Evolutionary conservation across 352 stramenopile genomes (phyloP).

Genomic region (Phytopythium kandeliae): DNA sequence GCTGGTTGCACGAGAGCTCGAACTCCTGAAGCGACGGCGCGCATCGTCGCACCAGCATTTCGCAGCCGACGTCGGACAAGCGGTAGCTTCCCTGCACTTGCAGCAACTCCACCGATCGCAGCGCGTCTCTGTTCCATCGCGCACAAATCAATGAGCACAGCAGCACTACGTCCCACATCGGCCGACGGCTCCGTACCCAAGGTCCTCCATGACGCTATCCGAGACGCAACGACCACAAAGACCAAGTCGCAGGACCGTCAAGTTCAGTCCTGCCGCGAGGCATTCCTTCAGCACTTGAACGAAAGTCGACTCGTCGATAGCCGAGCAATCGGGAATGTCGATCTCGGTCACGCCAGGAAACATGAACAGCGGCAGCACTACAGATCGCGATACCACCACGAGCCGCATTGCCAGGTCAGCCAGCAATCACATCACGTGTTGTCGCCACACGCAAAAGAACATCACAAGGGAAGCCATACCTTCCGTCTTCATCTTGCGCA

Average conservation of each 20-base stretch:
- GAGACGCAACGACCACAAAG: slow-evolving; percentile 73
- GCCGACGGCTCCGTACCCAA: slow-evolving; percentile 35
- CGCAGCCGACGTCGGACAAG: slow-evolving; percentile 56
- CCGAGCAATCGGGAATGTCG: slow-evolving; percentile 78
- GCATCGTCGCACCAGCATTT: slow-evolving; percentile 60
- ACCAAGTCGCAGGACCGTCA: slow-evolving; percentile 58
- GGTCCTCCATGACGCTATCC: slow-evolving; percentile 62
- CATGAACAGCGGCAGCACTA: slow-evolving; percentile 75
- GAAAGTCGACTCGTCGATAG: slow-evolving; percentile 66
- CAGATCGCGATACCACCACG: not conserved
- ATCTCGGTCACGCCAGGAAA: slow-evolving; percentile 79
- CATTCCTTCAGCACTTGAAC: slow-evolving; percentile 48
- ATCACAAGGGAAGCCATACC: slow-evolving; percentile 10
- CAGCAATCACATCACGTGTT: not conserved
- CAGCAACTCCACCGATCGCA: slow-evolving; percentile 61
- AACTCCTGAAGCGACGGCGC: slow-evolving; percentile 67
- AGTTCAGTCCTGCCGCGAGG: slow-evolving; percentile 26
- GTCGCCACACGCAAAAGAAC: too few relatives aligned
- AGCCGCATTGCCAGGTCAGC: not conserved
- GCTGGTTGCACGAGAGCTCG: slow-evolving; percentile 79
- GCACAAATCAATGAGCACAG: not conserved
- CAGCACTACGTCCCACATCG: not conserved
- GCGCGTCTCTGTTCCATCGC: slow-evolving; percentile 24
- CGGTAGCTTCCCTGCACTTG: slow-evolving; percentile 73
- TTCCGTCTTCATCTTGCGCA: slow-evolving; percentile 51